Evolutionary conservation across 495 filamentous ascomycete genomes (phyloP).

Genomic region (Bryoglossum gracile): DNA sequence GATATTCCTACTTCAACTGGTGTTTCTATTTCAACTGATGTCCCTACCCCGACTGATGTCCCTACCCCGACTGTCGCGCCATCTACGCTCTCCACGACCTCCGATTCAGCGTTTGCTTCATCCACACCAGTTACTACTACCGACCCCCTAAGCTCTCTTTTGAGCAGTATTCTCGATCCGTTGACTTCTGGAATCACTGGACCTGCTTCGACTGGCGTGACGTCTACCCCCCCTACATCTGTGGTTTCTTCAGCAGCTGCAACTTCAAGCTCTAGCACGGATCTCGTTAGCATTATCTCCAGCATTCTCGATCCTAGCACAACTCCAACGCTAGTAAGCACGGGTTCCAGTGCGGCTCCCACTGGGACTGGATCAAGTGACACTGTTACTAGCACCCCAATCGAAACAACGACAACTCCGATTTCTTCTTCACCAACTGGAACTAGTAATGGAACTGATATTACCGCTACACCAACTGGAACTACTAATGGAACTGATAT

Average conservation of each 20-base stretch:
- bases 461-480: not conserved
- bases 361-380: not conserved
- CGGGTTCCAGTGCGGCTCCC: not conserved
- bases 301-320: constrained; percentile 2
- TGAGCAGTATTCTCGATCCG: not conserved
- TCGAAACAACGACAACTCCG: not conserved
- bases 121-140: constrained; percentile 11
- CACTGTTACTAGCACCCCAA: not conserved
- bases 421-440: not conserved
- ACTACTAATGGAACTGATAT: not conserved
- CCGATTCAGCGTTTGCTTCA: not conserved
- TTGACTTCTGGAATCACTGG: not conserved
- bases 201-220: not conserved
- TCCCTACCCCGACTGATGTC: not conserved
- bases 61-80: constrained; percentile 12
- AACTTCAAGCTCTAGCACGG: constrained; percentile 6
- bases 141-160: not conserved
- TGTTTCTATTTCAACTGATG: not conserved
- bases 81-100: constrained; percentile 11
- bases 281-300: constrained; percentile 19
- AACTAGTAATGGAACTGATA: not conserved
- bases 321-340: not conserved
- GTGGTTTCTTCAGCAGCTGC: constrained; percentile 16
- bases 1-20: no score
- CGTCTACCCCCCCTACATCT: not conserved